These are phyloP conservation scores for Cyclocybe aegerita DNA, from an alignment of 768 basidiomycete genomes.

Conservation along the genomic window DNA sequence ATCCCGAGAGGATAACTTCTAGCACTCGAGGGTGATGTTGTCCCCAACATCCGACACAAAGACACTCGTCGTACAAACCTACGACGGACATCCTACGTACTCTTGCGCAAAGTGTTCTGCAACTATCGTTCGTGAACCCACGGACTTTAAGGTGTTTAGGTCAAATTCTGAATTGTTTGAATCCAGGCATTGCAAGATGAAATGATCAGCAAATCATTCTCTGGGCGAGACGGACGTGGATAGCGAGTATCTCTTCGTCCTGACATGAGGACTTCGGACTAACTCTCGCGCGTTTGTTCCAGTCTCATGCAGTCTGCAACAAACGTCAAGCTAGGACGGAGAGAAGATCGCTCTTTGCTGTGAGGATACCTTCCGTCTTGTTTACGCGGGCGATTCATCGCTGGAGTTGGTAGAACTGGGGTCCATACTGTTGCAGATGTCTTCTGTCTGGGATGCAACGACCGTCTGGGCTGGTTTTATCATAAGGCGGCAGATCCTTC, in stretches of 20 bases:
- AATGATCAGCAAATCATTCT: conserved; percentile 82
- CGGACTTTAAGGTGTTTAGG: neutral
- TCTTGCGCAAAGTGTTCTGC: conserved; percentile 71
- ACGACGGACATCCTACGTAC: conserved; percentile 65
- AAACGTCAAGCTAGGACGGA: conserved; percentile 71
- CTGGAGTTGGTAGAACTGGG: conserved; percentile 54
- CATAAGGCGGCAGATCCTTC: conserved; percentile 72
- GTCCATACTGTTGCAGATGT: conserved; percentile 81
- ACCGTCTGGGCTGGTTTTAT: conserved; percentile 81
- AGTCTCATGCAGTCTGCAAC: conserved; percentile 79
- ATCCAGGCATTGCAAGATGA: conserved; percentile 78
- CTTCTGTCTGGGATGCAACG: conserved; percentile 78
- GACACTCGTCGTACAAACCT: conserved; percentile 59
- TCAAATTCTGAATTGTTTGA: neutral
- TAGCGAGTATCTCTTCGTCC: conserved; percentile 49
- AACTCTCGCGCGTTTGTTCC: neutral
- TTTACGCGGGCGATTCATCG: no score
- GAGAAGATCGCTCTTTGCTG: conserved; percentile 75
- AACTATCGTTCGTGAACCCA: conserved; percentile 53
- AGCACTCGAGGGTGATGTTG: conserved; percentile 6
- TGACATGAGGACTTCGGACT: neutral
- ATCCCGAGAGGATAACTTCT: neutral
- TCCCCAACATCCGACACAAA: conserved; percentile 43
- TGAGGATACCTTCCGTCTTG: conserved; percentile 25
- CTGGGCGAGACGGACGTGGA: conserved; percentile 79